Evolutionary conservation across 2,329 filamentous ascomycete genomes (phyloP), one percentile per base, ranked within the genome.

Genomic region (Exophiala mesophila): DNA sequence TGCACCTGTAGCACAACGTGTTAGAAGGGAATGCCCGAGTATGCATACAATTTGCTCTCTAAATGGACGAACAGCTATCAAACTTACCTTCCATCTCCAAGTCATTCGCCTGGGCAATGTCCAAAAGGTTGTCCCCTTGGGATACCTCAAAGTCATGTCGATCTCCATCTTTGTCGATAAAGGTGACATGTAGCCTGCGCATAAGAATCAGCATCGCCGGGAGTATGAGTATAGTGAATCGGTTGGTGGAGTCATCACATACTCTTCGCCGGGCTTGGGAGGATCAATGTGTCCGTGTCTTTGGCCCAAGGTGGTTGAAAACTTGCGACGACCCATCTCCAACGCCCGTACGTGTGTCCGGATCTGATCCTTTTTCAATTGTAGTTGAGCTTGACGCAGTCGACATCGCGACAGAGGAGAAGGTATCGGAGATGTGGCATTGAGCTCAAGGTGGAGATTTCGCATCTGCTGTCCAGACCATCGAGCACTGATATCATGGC

Each of bases 221-320:
- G 13, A n/a, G n/a, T n/a, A n/a, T n/a, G n/a, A n/a, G n/a, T n/a
- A n/a, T n/a, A n/a, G n/a, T n/a, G n/a, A n/a, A n/a, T n/a, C n/a
- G n/a, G n/a, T n/a, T n/a, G 15, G 29, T 32, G 12, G 12, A n/a
- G 6, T 23, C 17, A 36, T 41, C 21, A 67, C 83, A 60, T 72
- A 94, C 87, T 96, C 92, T 74, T 97, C 87, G 35, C 92, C 92
- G 0, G 87, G 78, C 67, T 89, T 90, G 2, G 92, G 90, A 20
- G 85, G 77, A 42, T 82, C 78, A 55, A 96, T 68, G 63, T 97
- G 87, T 34, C 85, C 88, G 64, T 98, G 92, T 36, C 64, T 68
- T 40, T 68, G 64, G 43, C 69, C 59, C 8, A 76, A 60, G 3
- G 82, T 82, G 8, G 75, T 77, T 30, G 83, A 84, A 63, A 96